Conservation (phyloP, 2,329 filamentous ascomycete species). For the Hymenoscyphus occultus region DNA sequence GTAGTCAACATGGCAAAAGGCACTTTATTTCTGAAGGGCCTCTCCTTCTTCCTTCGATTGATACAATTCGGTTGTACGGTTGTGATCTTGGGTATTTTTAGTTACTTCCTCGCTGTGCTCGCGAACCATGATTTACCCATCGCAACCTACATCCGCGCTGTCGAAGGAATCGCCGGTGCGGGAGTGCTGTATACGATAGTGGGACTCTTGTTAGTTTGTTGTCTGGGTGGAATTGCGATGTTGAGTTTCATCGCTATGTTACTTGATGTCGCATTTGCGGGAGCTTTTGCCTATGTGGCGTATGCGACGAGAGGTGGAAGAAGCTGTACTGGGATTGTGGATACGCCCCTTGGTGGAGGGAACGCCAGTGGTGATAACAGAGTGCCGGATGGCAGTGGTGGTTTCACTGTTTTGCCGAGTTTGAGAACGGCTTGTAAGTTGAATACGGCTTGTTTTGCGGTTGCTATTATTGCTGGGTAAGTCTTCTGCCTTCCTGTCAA, state of each 20-base stretch:
- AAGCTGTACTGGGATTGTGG: slow-evolving; percentile 61
- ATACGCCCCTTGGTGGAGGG: slow-evolving; percentile 68
- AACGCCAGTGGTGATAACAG: slow-evolving; percentile 47
- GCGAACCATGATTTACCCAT: slow-evolving; percentile 62
- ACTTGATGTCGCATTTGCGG: slow-evolving; percentile 74
- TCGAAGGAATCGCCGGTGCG: slow-evolving; percentile 73
- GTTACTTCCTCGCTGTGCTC: slow-evolving; percentile 78
- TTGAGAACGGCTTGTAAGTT: slow-evolving; percentile 67
- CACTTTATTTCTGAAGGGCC: slow-evolving; percentile 63
- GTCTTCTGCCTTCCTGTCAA: slow-evolving; percentile 30
- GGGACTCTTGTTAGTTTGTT: slow-evolving; percentile 74
- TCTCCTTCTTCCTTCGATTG: slow-evolving; percentile 69
- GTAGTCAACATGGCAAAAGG: slow-evolving; percentile 52
- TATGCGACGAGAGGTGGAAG: slow-evolving; percentile 68
- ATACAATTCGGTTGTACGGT: slow-evolving; percentile 71
- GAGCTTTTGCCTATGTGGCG: slow-evolving; percentile 78
- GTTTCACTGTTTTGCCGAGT: slow-evolving; percentile 39
- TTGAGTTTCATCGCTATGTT: slow-evolving; percentile 71
- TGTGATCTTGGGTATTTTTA: slow-evolving; percentile 75
- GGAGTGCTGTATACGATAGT: slow-evolving; percentile 72
- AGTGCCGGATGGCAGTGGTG: slow-evolving; percentile 47
- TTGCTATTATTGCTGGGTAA: slow-evolving; percentile 75
- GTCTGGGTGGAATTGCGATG: slow-evolving; percentile 69
- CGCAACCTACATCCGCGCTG: slow-evolving; percentile 64
- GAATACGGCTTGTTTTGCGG: slow-evolving; percentile 73